Percentiles rank a stretch among this genome's conserved stretches.
Evolutionary conservation across 1,139 yeast species (phyloP).

Genomic region (Diutina rugosa): DNA sequence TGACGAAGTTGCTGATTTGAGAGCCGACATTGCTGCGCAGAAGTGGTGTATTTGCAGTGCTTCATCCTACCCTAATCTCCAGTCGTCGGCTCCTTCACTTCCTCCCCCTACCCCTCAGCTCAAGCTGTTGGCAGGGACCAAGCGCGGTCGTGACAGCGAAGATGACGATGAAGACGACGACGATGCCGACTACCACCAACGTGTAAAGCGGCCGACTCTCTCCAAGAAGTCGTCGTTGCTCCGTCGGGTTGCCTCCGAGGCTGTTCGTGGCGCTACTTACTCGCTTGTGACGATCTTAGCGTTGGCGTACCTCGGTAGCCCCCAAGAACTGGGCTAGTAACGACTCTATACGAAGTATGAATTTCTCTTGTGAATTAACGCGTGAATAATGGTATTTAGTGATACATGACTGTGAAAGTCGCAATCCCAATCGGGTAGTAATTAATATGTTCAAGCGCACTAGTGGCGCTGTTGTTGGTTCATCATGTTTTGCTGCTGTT

Average conservation of each 20-base stretch:
- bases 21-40: neutral
- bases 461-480: conserved; percentile 7
- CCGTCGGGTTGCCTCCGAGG: conserved; percentile 10
- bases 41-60: neutral
- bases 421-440: neutral
- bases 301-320: conserved; percentile 10
- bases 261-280: conserved; percentile 21
- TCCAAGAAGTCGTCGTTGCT: neutral
- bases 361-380: conserved; percentile 9
- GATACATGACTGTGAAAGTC: conserved; percentile 5
- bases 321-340: neutral
- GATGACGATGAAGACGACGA: neutral
- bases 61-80: too few species aligned
- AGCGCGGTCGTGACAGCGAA: neutral
- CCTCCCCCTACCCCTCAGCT: neutral
- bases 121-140: neutral
- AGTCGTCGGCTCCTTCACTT: neutral
- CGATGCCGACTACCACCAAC: neutral
- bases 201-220: neutral
- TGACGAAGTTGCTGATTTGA: neutral
- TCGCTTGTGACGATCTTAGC: conserved; percentile 23
- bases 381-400: conserved; percentile 5
- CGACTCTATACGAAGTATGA: conserved; percentile 8
- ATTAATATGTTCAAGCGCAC: conserved; percentile 1
- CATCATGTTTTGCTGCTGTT: conserved; percentile 7